Base-by-base conservation (phyloP, 352 stramenopile genomes). In the Phytophthora europaea region DNA sequence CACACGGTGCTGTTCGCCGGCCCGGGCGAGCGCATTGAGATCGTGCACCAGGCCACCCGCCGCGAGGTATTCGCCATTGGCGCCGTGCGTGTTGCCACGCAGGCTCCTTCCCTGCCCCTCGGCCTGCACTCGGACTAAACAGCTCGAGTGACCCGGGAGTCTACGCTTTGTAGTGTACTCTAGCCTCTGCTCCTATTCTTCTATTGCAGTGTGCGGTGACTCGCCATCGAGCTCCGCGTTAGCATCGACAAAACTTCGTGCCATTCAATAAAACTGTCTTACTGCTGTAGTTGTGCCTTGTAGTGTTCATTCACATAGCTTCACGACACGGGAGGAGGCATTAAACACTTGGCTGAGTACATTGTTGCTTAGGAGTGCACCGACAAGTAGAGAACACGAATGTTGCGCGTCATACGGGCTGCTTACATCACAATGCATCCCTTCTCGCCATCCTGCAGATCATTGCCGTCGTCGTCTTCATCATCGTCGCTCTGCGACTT, bases 31-130 rank as follows among this genome's bases (percentile, higher is more conserved):
- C 88, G 89, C 66, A 92, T 94, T 65, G 87, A 96, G 81, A 91
- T 94, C 71, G 91, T 85, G 76, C 88, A 96, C 79, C 85, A 92
- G 67, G 88, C 89, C 33, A 91, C 85, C 45, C 82, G 85, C 50
- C 82, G 89, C 36, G 86, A 96, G 65, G 89, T 96, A 52, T 94
- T 96, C 73, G 89, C 88, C 31, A 92, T 94, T 45, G 88, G 88
- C 22, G 88, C 89, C 9, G 68, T 96, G 54, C 84, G 87, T 61
- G 68, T 82, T 31, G 87, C 89, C 64, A 90, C 85, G 76, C 76
- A 85, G 65, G 84, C 88, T 55, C 65, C 70, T 61, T 75, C 55
- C 34, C 53, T 90, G 31, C 65, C 76, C 48, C 70, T 83, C 1
- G 89, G 89, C 64, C 73, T 94, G 43, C 87, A 94, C 81, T 85